These are phyloP conservation scores for Begonia peltatifolia DNA, from an alignment of 306 rosid genomes.

Conservation along the genomic window DNA sequence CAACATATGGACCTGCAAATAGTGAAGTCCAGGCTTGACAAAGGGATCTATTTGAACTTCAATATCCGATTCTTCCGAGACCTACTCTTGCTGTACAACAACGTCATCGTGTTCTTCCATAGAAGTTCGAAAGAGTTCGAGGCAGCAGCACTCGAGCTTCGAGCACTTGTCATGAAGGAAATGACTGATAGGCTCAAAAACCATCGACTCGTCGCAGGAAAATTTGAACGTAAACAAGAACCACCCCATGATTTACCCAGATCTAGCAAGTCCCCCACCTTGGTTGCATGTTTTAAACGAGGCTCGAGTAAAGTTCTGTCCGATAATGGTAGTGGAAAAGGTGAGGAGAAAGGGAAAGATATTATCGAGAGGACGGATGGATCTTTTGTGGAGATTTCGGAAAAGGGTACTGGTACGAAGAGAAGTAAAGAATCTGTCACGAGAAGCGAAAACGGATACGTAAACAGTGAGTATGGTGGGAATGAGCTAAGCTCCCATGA, in stretches of 20 bases:
- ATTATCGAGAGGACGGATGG: slow-evolving; percentile 13
- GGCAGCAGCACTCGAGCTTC: slow-evolving; percentile 24
- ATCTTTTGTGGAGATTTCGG: slow-evolving; percentile 9
- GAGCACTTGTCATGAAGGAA: slow-evolving; percentile 24
- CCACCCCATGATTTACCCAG: slow-evolving; percentile 2
- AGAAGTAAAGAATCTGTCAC: slow-evolving; percentile 14
- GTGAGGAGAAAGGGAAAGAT: slow-evolving; percentile 8
- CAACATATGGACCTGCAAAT: slow-evolving; percentile 33
- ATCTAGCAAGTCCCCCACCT: slow-evolving; percentile 17
- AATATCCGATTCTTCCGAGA: slow-evolving; percentile 27
- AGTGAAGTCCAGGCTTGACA: slow-evolving; percentile 22
- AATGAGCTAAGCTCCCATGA: slow-evolving; percentile 32
- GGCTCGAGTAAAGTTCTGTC: slow-evolving; percentile 9
- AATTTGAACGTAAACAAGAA: slow-evolving; percentile 15
- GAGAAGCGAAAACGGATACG: slow-evolving; percentile 7
- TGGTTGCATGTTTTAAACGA: slow-evolving; percentile 19
- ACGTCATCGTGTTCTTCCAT: slow-evolving; percentile 28
- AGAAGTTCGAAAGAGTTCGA: slow-evolving; percentile 16
- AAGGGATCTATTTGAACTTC: slow-evolving; percentile 18
- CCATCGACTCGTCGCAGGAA: slow-evolving; percentile 1
- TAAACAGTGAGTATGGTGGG: slow-evolving; percentile 17
- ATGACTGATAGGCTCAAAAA: slow-evolving; percentile 13
- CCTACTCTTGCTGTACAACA: slow-evolving; percentile 32
- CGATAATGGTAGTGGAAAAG: slow-evolving; percentile 4
- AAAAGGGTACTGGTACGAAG: slow-evolving; percentile 16